Conservation (phyloP, 1,284 basidiomycete species). For the Ustilago cynodontis region DNA sequence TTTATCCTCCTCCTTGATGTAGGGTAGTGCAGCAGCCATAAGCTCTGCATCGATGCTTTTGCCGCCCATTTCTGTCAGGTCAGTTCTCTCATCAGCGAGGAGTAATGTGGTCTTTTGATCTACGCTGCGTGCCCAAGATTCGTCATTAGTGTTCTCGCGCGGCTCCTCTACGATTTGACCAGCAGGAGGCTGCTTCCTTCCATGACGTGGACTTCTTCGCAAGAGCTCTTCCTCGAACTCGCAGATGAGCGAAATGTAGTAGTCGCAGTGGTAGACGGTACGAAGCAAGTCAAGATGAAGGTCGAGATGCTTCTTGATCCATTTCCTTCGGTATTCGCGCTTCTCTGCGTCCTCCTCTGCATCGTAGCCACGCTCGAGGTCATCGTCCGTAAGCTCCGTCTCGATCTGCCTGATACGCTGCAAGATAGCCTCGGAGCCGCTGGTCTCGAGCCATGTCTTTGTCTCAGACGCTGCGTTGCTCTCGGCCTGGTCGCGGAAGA, state of each 20-base stretch:
- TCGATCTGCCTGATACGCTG: constrained; percentile 32
- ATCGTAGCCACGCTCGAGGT: constrained; percentile 43
- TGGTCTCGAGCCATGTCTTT: constrained; percentile 41
- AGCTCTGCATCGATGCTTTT: constrained; percentile 43
- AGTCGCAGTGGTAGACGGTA: constrained; percentile 65
- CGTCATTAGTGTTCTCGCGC: constrained; percentile 46
- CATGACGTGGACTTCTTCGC: constrained; percentile 55
- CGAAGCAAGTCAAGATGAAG: constrained; percentile 63
- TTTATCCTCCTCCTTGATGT: constrained; percentile 56
- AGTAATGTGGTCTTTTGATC: constrained; percentile 58
- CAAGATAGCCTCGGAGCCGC: constrained; percentile 44
- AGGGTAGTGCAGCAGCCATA: constrained; percentile 47
- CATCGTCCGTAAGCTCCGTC: constrained; percentile 23
- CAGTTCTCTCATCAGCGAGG: constrained; percentile 37
- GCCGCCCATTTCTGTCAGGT: constrained; percentile 54
- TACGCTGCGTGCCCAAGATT: constrained; percentile 59
- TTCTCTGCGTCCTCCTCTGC: constrained; percentile 32
- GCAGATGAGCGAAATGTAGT: constrained; percentile 62
- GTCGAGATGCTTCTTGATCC: constrained; percentile 62
- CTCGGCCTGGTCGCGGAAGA: constrained; percentile 38
- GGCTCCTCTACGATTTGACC: constrained; percentile 41
- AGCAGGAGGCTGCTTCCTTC: constrained; percentile 44
- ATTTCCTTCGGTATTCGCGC: constrained; percentile 39
- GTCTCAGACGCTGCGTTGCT: constrained; percentile 13
- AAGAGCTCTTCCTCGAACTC: constrained; percentile 66